Percentiles rank a stretch among this genome's conserved stretches.
phyloP scores from a whole-genome alignment of 345 rosid genomes.

The Barbarea vulgaris region DNA sequence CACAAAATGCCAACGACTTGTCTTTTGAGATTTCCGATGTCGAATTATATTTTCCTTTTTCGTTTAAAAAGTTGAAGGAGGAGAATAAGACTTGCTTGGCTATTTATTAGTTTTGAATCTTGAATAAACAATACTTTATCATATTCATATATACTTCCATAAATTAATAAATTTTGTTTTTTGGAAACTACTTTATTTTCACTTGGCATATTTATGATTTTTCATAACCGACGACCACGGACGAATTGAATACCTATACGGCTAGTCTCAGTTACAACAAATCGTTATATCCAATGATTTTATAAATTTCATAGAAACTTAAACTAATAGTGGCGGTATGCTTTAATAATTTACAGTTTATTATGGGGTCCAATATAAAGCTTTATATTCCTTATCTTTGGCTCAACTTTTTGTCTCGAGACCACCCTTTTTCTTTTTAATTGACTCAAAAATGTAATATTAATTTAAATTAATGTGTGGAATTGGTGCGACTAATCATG shows the following conservation, averaged over 20 bases:
- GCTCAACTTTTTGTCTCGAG: constrained; percentile 38
- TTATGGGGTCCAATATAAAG: constrained; percentile 43
- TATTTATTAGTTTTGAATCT: constrained; percentile 2
- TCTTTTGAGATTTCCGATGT: constrained; percentile 32
- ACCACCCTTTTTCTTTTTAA: constrained; percentile 23
- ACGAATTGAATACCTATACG: not conserved
- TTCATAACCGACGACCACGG: not conserved
- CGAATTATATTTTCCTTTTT: constrained; percentile 22
- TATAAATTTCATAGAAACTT: not conserved
- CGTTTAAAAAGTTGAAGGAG: not conserved
- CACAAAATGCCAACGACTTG: constrained; percentile 38
- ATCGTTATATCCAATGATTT: constrained; percentile 9
- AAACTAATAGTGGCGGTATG: constrained; percentile 29
- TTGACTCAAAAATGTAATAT: constrained; percentile 3
- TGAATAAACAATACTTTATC: constrained; percentile 7
- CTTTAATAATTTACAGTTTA: constrained; percentile 39
- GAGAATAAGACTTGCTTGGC: constrained; percentile 3
- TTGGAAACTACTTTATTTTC: not conserved
- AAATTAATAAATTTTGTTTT: not conserved
- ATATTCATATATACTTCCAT: constrained; percentile 18
- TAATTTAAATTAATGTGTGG: not conserved
- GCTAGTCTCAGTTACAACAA: constrained; percentile 4
- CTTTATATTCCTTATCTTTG: constrained; percentile 40
- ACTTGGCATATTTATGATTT: not conserved
- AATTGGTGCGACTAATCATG: constrained; percentile 38